These are phyloP conservation scores for Striga asiatica DNA, from an alignment of 257 asterid species.

Conservation along the genomic window DNA sequence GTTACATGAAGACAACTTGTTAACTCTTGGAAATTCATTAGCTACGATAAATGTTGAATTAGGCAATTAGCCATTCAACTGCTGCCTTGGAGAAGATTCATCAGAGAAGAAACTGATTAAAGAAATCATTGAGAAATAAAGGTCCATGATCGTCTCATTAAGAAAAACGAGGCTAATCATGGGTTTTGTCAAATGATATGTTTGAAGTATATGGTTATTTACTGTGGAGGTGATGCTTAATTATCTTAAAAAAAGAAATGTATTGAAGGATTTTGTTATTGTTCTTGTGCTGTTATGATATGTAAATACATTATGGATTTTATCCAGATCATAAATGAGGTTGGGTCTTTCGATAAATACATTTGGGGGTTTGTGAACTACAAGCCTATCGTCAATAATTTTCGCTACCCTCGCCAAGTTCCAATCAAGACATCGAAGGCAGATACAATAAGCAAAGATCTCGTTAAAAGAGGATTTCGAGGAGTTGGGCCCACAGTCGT, in stretches of 20 bases:
- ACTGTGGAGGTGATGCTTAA: not conserved
- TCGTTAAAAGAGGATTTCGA: constrained; percentile 67
- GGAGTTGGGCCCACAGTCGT: constrained; percentile 78
- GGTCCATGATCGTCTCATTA: not conserved
- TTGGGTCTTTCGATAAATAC: constrained; percentile 65
- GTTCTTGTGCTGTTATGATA: not conserved
- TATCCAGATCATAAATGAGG: constrained; percentile 69
- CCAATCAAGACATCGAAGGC: constrained; percentile 75
- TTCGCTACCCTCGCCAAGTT: constrained; percentile 69
- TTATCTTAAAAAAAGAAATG: not conserved
- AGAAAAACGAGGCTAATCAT: not conserved
- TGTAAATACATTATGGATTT: no score
- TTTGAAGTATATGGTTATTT: constrained; percentile 4
- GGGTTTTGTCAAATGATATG: not conserved
- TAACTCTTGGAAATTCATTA: not conserved
- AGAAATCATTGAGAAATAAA: not conserved
- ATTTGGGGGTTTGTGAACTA: constrained; percentile 70
- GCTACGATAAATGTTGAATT: no score
- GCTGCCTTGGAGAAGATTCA: not conserved
- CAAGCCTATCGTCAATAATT: constrained; percentile 53
- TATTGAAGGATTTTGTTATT: not conserved
- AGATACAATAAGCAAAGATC: constrained; percentile 71
- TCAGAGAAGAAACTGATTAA: not conserved
- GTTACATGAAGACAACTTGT: not conserved
- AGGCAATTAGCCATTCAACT: no score